These are phyloP conservation scores for Pisolithus albus DNA, from an alignment of 768 basidiomycete genomes.

Conservation along the genomic window DNA sequence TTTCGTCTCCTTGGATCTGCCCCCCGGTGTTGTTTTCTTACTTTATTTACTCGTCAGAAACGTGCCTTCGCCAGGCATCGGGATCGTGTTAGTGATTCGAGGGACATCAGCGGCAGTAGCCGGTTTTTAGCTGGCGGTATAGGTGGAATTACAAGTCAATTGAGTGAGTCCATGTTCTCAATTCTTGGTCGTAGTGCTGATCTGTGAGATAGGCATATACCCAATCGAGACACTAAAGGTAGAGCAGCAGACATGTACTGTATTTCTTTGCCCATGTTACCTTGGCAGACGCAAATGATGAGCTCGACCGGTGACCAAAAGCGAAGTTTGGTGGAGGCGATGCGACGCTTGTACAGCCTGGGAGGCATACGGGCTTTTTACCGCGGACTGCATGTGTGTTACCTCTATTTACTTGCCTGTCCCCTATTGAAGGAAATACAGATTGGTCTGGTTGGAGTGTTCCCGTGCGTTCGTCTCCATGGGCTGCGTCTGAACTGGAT, in stretches of 20 bases:
- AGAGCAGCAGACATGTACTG: conserved; percentile 2
- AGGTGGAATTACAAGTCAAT: conserved; percentile 90
- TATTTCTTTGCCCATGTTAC: conserved; percentile 1
- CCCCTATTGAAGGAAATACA: conserved; percentile 27
- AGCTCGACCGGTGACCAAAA: conserved; percentile 62
- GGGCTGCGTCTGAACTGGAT: conserved; percentile 1
- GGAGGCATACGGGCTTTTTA: conserved; percentile 85
- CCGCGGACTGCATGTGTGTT: conserved; percentile 77
- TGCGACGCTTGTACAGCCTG: conserved; percentile 65
- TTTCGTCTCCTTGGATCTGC: conserved; percentile 1
- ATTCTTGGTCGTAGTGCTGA: conserved; percentile 10
- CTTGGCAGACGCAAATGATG: conserved; percentile 86
- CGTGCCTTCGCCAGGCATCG: conserved; percentile 86
- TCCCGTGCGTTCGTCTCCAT: conserved; percentile 58
- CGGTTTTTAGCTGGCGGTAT: conserved; percentile 94
- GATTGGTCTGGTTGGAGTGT: conserved; percentile 94
- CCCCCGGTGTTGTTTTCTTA: conserved; percentile 9
- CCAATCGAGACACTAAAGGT: conserved; percentile 96
- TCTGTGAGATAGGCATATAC: conserved; percentile 67
- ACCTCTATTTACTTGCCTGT: conserved; percentile 2
- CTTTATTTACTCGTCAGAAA: conserved; percentile 52
- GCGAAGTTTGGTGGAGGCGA: conserved; percentile 54
- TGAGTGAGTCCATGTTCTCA: conserved; percentile 48
- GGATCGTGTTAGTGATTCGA: conserved; percentile 83
- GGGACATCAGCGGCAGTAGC: conserved; percentile 85